phyloP scores from a whole-genome alignment of 2,329 filamentous ascomycete genomes.

The Teratosphaeriaceae sp. region DNA sequence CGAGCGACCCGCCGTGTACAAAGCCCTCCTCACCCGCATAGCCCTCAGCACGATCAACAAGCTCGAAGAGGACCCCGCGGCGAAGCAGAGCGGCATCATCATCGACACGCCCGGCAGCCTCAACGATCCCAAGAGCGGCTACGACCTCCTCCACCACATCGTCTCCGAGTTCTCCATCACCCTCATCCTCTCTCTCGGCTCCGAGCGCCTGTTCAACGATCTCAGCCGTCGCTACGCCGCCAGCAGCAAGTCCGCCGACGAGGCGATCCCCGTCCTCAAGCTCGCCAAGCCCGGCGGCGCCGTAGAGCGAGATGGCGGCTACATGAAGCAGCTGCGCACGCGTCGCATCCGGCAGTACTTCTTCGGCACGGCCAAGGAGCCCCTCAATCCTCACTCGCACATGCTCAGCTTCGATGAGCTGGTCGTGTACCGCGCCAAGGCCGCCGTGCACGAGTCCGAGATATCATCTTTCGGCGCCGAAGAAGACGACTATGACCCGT shows the following conservation, averaged over 20 bases:
- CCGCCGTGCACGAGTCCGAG: constrained; percentile 9
- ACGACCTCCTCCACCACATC: constrained; percentile 77
- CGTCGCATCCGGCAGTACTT: constrained; percentile 86
- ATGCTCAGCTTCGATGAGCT: constrained; percentile 71
- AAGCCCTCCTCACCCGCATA: constrained; percentile 65
- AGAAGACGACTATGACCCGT: constrained; percentile 35
- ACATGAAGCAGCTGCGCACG: constrained; percentile 67
- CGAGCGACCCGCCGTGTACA: constrained; percentile 64
- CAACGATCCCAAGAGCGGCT: constrained; percentile 56
- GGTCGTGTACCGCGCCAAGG: constrained; percentile 50
- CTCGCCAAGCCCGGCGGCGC: constrained; percentile 83
- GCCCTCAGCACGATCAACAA: constrained; percentile 72
- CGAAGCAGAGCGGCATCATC: constrained; percentile 69
- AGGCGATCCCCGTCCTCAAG: constrained; percentile 66
- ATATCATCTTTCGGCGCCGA: constrained; percentile 27
- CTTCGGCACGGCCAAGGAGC: constrained; percentile 67
- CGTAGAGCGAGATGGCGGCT: constrained; percentile 65
- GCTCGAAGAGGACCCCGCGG: constrained; percentile 65
- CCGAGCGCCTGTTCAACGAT: constrained; percentile 67
- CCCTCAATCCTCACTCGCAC: constrained; percentile 81
- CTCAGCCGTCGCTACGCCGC: constrained; percentile 61
- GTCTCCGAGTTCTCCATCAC: constrained; percentile 64
- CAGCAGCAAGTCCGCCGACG: constrained; percentile 40
- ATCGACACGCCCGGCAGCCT: constrained; percentile 74
- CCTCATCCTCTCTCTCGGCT: constrained; percentile 74